Evolutionary conservation across 2,329 filamentous ascomycete genomes (phyloP).

Genomic region (Incumbomyces delicatus): DNA sequence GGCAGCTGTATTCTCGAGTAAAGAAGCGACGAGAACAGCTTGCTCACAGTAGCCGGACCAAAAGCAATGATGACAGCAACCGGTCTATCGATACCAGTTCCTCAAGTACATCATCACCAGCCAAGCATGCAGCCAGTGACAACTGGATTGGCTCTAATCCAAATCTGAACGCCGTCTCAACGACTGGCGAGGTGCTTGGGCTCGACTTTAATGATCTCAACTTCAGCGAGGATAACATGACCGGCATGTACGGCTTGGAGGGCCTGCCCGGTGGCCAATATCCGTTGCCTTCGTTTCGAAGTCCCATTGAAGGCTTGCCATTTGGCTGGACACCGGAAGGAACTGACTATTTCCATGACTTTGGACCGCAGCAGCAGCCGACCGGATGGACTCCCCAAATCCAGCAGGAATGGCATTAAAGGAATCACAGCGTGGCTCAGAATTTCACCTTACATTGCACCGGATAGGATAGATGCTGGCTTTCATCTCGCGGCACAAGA

Average conservation of each 20-base stretch:
- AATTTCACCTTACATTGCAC: too few species aligned
- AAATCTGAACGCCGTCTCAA: slow-evolving; percentile 5
- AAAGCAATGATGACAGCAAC: not conserved
- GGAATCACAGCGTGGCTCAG: too few species aligned
- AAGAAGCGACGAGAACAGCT: slow-evolving; percentile 43
- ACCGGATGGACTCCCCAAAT: not conserved
- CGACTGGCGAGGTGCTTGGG: slow-evolving; percentile 11
- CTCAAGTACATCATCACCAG: not conserved
- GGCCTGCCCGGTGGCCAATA: not conserved
- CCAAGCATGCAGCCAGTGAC: not conserved
- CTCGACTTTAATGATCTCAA: slow-evolving; percentile 7
- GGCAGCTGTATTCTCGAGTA: slow-evolving; percentile 52
- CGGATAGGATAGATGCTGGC: too few species aligned
- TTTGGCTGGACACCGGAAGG: not conserved
- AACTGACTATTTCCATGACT: not conserved
- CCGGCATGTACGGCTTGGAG: not conserved
- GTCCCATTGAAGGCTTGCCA: not conserved
- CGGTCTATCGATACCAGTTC: slow-evolving; percentile 1
- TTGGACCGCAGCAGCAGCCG: not conserved
- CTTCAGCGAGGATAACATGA: not conserved
- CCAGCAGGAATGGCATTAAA: slow-evolving; percentile 6
- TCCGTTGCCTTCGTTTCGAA: not conserved
- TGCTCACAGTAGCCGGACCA: slow-evolving; percentile 12
- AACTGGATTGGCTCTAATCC: slow-evolving; percentile 2
- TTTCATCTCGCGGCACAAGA: too few species aligned